phyloP scores from a whole-genome alignment of 2,329 filamentous ascomycete species.

The Aureobasidium leucospermi region DNA sequence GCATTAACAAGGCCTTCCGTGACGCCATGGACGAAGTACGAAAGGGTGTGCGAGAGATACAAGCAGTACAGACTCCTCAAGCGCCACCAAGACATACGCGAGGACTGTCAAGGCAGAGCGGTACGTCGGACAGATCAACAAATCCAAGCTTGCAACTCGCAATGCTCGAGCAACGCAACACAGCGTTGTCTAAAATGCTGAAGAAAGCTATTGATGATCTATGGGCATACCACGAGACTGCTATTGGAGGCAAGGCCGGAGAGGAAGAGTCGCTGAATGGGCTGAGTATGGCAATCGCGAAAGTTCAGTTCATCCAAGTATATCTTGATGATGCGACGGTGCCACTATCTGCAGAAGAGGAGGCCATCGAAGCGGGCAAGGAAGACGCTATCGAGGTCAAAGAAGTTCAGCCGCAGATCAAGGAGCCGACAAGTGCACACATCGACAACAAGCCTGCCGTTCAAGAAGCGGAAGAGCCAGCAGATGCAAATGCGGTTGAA shows the following conservation, averaged over 20 bases:
- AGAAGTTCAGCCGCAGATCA: background rate
- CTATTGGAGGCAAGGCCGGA: conserved; percentile 28
- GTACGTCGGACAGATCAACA: background rate
- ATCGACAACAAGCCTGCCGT: background rate
- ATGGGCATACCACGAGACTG: conserved; percentile 51
- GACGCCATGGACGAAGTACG: conserved; percentile 73
- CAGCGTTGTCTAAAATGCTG: conserved; percentile 59
- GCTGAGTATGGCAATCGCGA: conserved; percentile 42
- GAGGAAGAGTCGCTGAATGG: conserved; percentile 31
- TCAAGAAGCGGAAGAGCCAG: background rate
- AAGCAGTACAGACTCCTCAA: conserved; percentile 35
- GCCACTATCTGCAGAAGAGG: conserved; percentile 35
- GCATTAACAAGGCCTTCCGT: conserved; percentile 73
- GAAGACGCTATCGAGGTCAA: conserved; percentile 1
- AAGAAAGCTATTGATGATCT: conserved; percentile 58
- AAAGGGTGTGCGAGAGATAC: conserved; percentile 64
- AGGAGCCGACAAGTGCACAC: background rate
- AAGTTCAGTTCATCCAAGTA: conserved; percentile 45
- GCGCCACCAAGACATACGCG: conserved; percentile 24
- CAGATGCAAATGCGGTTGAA: background rate
- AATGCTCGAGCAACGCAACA: conserved; percentile 58
- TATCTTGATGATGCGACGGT: conserved; percentile 42
- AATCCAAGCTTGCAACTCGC: conserved; percentile 38
- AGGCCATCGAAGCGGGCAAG: conserved; percentile 23
- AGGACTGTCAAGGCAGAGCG: background rate